Evolutionary conservation across 768 basidiomycete species (phyloP).

Genomic region (Crucibulum laeve): DNA sequence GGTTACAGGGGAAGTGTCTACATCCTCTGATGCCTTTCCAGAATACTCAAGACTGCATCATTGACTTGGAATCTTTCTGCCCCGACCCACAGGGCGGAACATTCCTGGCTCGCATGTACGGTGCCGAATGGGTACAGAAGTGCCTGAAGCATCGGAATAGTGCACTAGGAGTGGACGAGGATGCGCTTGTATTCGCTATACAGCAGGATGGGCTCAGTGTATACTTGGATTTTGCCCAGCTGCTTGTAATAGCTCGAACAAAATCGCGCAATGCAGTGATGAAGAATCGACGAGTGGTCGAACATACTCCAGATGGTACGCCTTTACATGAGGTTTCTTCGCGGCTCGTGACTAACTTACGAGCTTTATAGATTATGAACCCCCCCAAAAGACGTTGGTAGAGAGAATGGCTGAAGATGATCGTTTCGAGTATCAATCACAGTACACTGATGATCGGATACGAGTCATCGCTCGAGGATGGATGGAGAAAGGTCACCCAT

Average conservation of each 20-base stretch:
- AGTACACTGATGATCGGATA: not conserved
- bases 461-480: too few species aligned
- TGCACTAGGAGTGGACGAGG: not conserved
- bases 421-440: not conserved
- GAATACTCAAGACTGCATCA: not conserved
- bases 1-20: not conserved
- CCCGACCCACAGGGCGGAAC: not conserved
- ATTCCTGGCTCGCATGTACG: not conserved
- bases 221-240: not conserved
- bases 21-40: not conserved
- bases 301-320: not conserved
- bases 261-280: not conserved
- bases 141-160: not conserved
- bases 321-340: not conserved
- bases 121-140: not conserved
- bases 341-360: not conserved
- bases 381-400: not conserved
- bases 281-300: not conserved
- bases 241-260: not conserved
- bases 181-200: not conserved
- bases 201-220: not conserved
- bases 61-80: not conserved
- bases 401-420: not conserved
- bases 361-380: not conserved
- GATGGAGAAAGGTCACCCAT: too few species aligned